Evolutionary conservation across 2,329 filamentous ascomycete species (phyloP).

Genomic region (Amauroascus niger): DNA sequence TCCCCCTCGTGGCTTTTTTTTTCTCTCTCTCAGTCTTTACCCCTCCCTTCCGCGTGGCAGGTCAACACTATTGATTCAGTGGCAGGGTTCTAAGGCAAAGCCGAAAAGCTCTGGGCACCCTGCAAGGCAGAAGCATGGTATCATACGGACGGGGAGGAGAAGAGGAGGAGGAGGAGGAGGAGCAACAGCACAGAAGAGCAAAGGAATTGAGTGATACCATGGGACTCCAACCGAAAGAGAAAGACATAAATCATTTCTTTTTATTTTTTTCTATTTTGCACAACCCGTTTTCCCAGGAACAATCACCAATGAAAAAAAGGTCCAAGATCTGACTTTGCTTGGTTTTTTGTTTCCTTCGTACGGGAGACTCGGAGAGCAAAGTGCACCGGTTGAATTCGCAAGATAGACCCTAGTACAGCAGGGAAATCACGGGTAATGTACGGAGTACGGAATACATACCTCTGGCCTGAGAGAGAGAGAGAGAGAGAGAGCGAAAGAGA

Average conservation of each 20-base stretch:
- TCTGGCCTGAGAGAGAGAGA: too few species aligned
- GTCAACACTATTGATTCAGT: not conserved
- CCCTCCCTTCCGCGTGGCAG: not conserved
- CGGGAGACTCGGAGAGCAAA: too few species aligned
- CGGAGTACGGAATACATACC: too few species aligned
- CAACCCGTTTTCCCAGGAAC: not conserved
- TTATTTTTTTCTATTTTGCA: not conserved
- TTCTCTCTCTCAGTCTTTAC: too few species aligned
- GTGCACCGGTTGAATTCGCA: not conserved
- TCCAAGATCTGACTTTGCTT: not conserved
- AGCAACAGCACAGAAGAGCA: not conserved
- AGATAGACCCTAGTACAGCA: not conserved
- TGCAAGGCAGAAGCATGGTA: not conserved
- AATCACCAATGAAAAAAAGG: not conserved
- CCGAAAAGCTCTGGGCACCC: not conserved
- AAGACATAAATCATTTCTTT: not conserved
- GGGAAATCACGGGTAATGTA: constrained; percentile 5
- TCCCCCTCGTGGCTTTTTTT: not conserved
- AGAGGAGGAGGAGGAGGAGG: not conserved
- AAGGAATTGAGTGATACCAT: not conserved
- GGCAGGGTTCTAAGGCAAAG: not conserved
- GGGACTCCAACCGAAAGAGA: not conserved
- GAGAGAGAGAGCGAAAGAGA: too few species aligned
- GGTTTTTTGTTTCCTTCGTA: not conserved
- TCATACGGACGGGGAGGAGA: too few species aligned